Evolutionary conservation across 805 yeast species (phyloP), one percentile per base, ranked within the genome.

Genomic region (Candida peoriensis): DNA sequence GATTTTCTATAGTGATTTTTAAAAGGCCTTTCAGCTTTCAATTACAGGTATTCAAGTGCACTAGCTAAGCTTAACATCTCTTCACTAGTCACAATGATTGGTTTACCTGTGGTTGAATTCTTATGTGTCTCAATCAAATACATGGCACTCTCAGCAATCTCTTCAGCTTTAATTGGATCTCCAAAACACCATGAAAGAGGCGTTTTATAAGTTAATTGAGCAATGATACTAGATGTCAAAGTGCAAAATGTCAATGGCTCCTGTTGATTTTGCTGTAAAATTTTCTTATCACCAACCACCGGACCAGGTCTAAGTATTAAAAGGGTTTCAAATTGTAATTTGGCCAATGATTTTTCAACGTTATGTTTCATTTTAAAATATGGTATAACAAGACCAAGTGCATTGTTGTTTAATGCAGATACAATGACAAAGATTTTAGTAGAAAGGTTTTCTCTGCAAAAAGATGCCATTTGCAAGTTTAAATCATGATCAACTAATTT

Each of bases 291-390:
- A 5, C 63, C 64, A 15, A 50, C 36, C 13, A 86, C 62, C 1
- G 68, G 58, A 4, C 95, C 95, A 0, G 96, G 96, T 46, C 85
- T 70, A 36, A 87, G 57, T 38, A 88, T 78, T 28, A 85, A 69
- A 2, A 87, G 76, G 30, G 74, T 66, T 13, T 76, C 77, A 55
- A 86, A 88, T 21, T 64, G 65, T 36, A 86, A 60, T 0, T 62
- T 75, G 26, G 64, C 55, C 5, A 87, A 58, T 19, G 75, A 87
- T 26, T 76, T 68, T 52, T 88, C 96, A 31, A 81, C 62, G 33
- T 76, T 70, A 14, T 90, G 94, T 55, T 87, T 87, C 54, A 80
- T 64, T 39, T 64, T 64, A 25, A 73, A 42, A 47, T 87, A 87
- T 5, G 77, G 68, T 23, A 82, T 64, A 9, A 50, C 45, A 0